Conservation (phyloP, 2,329 filamentous ascomycete species). For the Pseudocercospora cruenta region DNA sequence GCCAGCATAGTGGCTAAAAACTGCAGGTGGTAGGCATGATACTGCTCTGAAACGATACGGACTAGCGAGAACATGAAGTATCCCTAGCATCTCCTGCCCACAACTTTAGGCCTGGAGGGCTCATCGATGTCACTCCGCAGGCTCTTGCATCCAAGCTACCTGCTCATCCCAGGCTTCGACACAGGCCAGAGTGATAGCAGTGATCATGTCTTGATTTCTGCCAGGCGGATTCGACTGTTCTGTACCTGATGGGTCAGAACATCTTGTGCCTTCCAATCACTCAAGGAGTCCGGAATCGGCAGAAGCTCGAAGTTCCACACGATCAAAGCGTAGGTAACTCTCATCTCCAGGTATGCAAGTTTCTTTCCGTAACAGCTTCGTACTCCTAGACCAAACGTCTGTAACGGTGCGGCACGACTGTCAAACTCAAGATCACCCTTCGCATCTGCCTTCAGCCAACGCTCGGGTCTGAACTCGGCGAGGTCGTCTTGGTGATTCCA, state of each 20-base stretch:
- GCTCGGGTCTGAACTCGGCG: background rate
- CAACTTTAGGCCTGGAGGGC: too few species aligned
- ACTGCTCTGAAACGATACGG: too few species aligned
- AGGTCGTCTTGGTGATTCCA: background rate
- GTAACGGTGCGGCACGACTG: background rate
- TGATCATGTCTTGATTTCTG: background rate
- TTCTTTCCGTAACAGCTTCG: background rate
- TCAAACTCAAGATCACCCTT: background rate
- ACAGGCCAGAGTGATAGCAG: too few species aligned
- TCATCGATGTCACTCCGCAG: too few species aligned
- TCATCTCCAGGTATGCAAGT: too few species aligned
- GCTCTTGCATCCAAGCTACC: too few species aligned
- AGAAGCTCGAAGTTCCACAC: background rate
- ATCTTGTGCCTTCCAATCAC: background rate
- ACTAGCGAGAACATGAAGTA: too few species aligned
- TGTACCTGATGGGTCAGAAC: background rate
- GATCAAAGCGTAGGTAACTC: background rate
- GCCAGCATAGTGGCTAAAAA: background rate
- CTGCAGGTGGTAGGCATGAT: background rate
- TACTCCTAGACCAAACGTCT: background rate
- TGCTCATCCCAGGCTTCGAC: too few species aligned
- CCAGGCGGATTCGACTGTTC: background rate
- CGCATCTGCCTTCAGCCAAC: background rate
- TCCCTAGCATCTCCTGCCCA: too few species aligned
- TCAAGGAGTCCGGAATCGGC: background rate